Evolutionary conservation across 2,329 filamentous ascomycete genomes (phyloP).

Genomic region (Ilyonectria sp.): DNA sequence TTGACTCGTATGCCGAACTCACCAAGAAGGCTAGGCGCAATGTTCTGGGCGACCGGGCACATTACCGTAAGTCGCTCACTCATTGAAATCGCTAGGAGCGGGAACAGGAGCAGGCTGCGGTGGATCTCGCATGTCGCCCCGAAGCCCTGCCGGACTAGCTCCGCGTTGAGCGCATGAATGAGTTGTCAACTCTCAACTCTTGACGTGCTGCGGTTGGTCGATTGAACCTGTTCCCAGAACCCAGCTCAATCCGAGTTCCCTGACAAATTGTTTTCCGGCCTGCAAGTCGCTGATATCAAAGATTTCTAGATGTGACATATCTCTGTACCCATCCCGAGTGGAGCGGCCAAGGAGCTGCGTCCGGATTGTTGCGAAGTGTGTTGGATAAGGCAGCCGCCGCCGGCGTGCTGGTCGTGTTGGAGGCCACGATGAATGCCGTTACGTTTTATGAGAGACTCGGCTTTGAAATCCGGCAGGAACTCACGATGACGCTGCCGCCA

Average conservation of each 20-base stretch:
- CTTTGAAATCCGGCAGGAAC: slow-evolving; percentile 50
- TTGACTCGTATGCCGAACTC: slow-evolving; percentile 53
- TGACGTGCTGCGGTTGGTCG: slow-evolving; percentile 16
- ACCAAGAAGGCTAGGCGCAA: slow-evolving; percentile 51
- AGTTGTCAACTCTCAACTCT: slow-evolving; percentile 19
- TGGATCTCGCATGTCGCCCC: not conserved
- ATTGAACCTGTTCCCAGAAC: slow-evolving; percentile 3
- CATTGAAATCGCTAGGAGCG: slow-evolving; percentile 14
- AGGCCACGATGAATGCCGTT: slow-evolving; percentile 57
- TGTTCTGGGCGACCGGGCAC: slow-evolving; percentile 49
- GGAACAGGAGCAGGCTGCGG: slow-evolving; percentile 2
- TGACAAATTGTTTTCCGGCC: slow-evolving; percentile 21
- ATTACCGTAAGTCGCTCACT: slow-evolving; percentile 55
- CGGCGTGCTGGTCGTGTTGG: slow-evolving; percentile 54
- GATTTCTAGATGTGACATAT: slow-evolving; percentile 55
- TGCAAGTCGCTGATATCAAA: slow-evolving; percentile 30
- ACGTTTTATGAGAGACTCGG: slow-evolving; percentile 56
- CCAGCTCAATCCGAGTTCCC: slow-evolving; percentile 21
- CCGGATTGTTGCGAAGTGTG: slow-evolving; percentile 52
- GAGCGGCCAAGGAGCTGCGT: slow-evolving; percentile 55
- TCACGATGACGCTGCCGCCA: slow-evolving; percentile 55
- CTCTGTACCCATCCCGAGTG: slow-evolving; percentile 56
- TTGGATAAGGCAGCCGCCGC: slow-evolving; percentile 52
- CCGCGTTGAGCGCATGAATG: slow-evolving; percentile 22
- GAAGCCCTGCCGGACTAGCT: slow-evolving; percentile 8